These are phyloP conservation scores for Sarcocystis neurona DNA, from an alignment of 169 alveolate genomes.

Conservation along the genomic window DNA sequence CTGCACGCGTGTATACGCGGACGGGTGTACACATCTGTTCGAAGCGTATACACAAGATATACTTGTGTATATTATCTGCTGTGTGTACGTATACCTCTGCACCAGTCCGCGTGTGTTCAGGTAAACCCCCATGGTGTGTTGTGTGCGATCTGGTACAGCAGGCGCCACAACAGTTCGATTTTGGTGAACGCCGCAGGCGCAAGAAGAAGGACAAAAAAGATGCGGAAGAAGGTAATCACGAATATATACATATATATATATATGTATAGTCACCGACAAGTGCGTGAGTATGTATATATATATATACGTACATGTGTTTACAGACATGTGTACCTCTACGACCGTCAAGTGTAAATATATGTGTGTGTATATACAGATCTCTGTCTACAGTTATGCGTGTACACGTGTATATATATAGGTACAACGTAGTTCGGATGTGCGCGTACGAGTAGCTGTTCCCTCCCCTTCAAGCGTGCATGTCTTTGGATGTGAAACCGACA, in stretches of 20 bases:
- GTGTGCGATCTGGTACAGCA: neutral
- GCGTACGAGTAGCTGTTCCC: neutral
- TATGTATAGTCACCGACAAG: neutral
- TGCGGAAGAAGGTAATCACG: slow-evolving; percentile 28
- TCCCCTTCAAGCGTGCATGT: neutral
- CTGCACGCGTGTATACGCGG: no score
- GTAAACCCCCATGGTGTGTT: no score
- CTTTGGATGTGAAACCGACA: no score
- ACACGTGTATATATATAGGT: neutral
- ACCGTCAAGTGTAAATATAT: neutral
- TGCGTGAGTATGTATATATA: neutral
- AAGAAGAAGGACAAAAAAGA: slow-evolving; percentile 56
- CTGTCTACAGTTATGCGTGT: no score
- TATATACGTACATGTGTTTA: neutral
- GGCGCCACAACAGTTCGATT: slow-evolving; percentile 54
- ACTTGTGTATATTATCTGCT: no score
- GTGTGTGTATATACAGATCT: neutral
- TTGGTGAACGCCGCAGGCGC: slow-evolving; percentile 46
- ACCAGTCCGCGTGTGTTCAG: no score
- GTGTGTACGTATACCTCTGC: no score
- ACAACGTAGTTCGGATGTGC: neutral
- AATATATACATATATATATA: neutral
- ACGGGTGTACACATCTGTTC: no score
- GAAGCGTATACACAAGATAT: no score
- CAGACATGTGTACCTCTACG: neutral